Evolutionary conservation across 768 basidiomycete genomes (phyloP).

Genomic region (Tylopilus sp.): DNA sequence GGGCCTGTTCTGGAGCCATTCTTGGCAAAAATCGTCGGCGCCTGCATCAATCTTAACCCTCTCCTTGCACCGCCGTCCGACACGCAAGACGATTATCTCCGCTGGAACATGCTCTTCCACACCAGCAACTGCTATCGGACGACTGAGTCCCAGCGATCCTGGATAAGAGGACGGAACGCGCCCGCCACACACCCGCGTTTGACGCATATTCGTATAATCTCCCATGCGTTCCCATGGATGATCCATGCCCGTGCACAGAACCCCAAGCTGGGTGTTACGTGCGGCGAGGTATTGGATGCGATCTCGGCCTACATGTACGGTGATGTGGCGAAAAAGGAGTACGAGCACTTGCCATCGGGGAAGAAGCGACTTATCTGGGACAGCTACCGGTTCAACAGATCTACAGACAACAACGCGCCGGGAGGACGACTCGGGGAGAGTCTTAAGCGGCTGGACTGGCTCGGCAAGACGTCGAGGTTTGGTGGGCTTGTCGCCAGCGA

Average conservation of each 20-base stretch:
- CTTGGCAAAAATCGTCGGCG: constrained; percentile 46
- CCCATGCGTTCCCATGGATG: constrained; percentile 52
- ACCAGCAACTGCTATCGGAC: constrained; percentile 60
- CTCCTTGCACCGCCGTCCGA: constrained; percentile 49
- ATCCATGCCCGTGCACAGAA: constrained; percentile 46
- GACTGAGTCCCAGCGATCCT: constrained; percentile 58
- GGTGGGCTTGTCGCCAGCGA: constrained; percentile 57
- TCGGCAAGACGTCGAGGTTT: constrained; percentile 55
- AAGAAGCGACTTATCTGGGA: constrained; percentile 43
- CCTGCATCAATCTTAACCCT: constrained; percentile 54
- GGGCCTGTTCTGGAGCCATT: constrained; percentile 70
- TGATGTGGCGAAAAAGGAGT: constrained; percentile 52
- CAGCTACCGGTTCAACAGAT: constrained; percentile 65
- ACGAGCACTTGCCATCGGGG: constrained; percentile 35
- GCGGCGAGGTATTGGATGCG: constrained; percentile 60
- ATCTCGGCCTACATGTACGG: constrained; percentile 50
- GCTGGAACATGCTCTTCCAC: constrained; percentile 73
- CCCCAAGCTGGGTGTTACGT: constrained; percentile 54
- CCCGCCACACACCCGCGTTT: constrained; percentile 68
- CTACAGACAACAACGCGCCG: constrained; percentile 58
- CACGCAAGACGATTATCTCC: constrained; percentile 47
- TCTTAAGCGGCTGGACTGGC: constrained; percentile 65
- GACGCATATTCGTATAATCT: constrained; percentile 49
- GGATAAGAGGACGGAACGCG: constrained; percentile 60
- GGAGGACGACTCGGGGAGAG: constrained; percentile 64